These are phyloP conservation scores for Trichoderma afroharzianum DNA, from an alignment of 2,329 filamentous ascomycete genomes.

Conservation along the genomic window DNA sequence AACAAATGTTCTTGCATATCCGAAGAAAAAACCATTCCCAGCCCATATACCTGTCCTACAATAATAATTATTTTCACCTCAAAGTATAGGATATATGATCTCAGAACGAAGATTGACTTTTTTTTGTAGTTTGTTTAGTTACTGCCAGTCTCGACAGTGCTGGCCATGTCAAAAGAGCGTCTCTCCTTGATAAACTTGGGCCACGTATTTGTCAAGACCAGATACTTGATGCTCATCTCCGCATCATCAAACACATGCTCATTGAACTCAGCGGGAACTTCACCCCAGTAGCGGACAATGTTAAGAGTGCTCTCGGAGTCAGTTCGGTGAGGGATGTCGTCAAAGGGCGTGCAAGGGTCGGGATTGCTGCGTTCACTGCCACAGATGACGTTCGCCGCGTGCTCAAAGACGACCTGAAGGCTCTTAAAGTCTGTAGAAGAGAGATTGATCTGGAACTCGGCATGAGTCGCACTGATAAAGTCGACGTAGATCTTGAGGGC, in stretches of 20 bases:
- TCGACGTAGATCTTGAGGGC: slow-evolving; percentile 60
- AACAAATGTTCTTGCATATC: neutral
- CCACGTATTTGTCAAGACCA: slow-evolving; percentile 69
- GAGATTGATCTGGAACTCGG: slow-evolving; percentile 65
- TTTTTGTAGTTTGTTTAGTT: neutral
- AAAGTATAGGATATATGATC: neutral
- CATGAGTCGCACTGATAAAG: slow-evolving; percentile 57
- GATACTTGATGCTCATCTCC: slow-evolving; percentile 60
- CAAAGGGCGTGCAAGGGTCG: slow-evolving; percentile 45
- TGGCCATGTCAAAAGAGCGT: slow-evolving; percentile 30
- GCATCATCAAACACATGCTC: slow-evolving; percentile 57
- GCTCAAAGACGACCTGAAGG: slow-evolving; percentile 55
- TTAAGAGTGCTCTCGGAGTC: slow-evolving; percentile 24
- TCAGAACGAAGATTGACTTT: neutral
- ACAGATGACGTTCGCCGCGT: slow-evolving; percentile 45
- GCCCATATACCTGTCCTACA: neutral
- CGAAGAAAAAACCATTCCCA: neutral
- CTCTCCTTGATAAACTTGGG: slow-evolving; percentile 48
- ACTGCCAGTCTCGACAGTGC: slow-evolving; percentile 18
- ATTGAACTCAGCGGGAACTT: slow-evolving; percentile 51
- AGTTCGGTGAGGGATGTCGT: slow-evolving; percentile 24
- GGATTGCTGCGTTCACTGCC: slow-evolving; percentile 35
- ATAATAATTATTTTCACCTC: slow-evolving; percentile 4
- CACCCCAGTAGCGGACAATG: slow-evolving; percentile 37
- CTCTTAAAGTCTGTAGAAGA: slow-evolving; percentile 52